Evolutionary conservation across 2,329 filamentous ascomycete genomes (phyloP).

Genomic region (Microascus cirrosus): DNA sequence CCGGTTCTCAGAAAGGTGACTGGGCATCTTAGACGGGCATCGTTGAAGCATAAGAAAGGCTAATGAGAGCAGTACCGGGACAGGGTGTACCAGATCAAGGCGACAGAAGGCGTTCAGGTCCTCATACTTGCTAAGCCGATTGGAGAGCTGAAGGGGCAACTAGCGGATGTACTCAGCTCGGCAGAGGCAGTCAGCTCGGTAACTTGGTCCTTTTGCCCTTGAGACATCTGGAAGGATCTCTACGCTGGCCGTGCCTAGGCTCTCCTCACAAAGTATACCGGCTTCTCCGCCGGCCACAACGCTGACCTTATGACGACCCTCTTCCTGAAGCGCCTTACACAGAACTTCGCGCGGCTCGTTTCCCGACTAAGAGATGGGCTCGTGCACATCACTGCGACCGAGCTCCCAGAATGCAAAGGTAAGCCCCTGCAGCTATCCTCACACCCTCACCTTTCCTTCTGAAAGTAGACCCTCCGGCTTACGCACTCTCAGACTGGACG

Average conservation of each 20-base stretch:
- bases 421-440: slow-evolving; percentile 3
- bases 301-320: slow-evolving; percentile 30
- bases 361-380: slow-evolving; percentile 35
- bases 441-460: not conserved
- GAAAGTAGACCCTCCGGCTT: not conserved
- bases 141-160: slow-evolving; percentile 33
- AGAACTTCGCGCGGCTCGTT: slow-evolving; percentile 32
- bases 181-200: slow-evolving; percentile 37
- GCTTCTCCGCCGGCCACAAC: slow-evolving; percentile 34
- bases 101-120: slow-evolving; percentile 37
- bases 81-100: slow-evolving; percentile 37
- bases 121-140: slow-evolving; percentile 32
- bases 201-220: slow-evolving; percentile 6
- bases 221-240: not conserved
- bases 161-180: slow-evolving; percentile 35
- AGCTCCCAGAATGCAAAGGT: slow-evolving; percentile 35
- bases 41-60: not conserved
- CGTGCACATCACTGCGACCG: slow-evolving; percentile 30
- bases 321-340: slow-evolving; percentile 33
- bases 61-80: slow-evolving; percentile 28
- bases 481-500: slow-evolving; percentile 37
- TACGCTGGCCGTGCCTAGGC: slow-evolving; percentile 19
- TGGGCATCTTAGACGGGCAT: not conserved
- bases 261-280: slow-evolving; percentile 38
- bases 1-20: not conserved